These are phyloP conservation scores for Chytriomyces confervae DNA, from an alignment of 192 early-diverging fungal species.

Conservation along the genomic window DNA sequence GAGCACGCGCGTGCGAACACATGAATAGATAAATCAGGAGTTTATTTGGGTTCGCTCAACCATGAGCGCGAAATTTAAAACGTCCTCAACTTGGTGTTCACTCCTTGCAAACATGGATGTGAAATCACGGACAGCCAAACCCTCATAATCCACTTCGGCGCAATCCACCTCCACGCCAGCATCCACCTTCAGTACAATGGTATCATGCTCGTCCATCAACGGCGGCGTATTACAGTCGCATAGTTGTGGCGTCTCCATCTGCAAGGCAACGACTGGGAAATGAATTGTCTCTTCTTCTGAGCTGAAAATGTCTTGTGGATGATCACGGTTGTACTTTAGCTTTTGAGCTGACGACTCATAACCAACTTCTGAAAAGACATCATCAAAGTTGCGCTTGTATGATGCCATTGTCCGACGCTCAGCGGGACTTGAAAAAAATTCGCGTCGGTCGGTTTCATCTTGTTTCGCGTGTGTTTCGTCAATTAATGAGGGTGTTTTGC, in stretches of 20 bases:
- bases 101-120: background rate
- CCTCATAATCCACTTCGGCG: slow-evolving; percentile 3
- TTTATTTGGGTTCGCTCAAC: background rate
- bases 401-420: background rate
- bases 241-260: background rate
- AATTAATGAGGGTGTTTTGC: background rate
- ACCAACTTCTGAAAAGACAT: background rate
- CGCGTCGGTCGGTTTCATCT: background rate
- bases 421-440: too few species aligned
- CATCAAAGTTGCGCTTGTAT: background rate
- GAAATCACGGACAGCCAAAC: slow-evolving; percentile 3
- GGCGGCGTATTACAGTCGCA: background rate
- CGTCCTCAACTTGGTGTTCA: background rate
- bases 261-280: background rate
- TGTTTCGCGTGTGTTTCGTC: background rate
- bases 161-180: slow-evolving; percentile 7
- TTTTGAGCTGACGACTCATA: background rate
- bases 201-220: background rate
- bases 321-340: background rate
- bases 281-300: background rate
- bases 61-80: background rate
- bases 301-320: background rate
- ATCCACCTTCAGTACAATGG: slow-evolving; percentile 3
- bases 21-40: background rate
- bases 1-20: background rate